Evolutionary conservation across 805 yeast species (phyloP), one percentile per base, ranked within the genome.

Genomic region (Scheffersomyces stipitis): DNA sequence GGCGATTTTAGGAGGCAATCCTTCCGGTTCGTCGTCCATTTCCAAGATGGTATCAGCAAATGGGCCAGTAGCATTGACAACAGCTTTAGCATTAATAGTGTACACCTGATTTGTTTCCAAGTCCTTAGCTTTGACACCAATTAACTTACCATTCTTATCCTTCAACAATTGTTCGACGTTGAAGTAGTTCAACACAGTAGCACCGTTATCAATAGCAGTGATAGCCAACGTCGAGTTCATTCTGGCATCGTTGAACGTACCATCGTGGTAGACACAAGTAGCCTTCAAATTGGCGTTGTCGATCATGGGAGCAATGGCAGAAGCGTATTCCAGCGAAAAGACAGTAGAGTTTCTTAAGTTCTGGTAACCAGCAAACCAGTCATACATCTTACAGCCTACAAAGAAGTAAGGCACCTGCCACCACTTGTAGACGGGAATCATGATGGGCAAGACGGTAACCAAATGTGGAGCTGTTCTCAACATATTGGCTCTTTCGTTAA

Each of bases 381-480:
- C 98, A 68, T 90, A 90, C 77, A 84, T 72, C 64, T 88, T 85
- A 58, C 93, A 86, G 42, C 98, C 98, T 28, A 78, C 81, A 67
- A 84, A 90, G 70, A 85, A 88, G 70, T 90, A 90, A 30, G 97
- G 97, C 36, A 87, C 77, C 71, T 89, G 96, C 96, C 96, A 90
- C 77, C 87, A 86, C 56, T 80, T 80, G 74, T 91, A 90, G 40
- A 90, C 90, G n/a, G 98, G 98, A 52, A 90, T 87, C 84, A 88
- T 80, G 52, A 90, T 90, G 26, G 98, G 97, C 49, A 90, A 74
- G 34, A 91, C 80, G 40, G 83, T 71, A 45, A 89, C 80, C 50
- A 90, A 76, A 64, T 91, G 96, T 32, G 97, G 97, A 27, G 97
- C 97, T 47, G 91, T 87, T 54, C 83, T 77, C 51, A 90, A 66